A percentile compares a stretch with the other conserved stretches of the same genome.
Evolutionary conservation across 768 basidiomycete species (phyloP).

Genomic region (Pisolithus microcarpus): DNA sequence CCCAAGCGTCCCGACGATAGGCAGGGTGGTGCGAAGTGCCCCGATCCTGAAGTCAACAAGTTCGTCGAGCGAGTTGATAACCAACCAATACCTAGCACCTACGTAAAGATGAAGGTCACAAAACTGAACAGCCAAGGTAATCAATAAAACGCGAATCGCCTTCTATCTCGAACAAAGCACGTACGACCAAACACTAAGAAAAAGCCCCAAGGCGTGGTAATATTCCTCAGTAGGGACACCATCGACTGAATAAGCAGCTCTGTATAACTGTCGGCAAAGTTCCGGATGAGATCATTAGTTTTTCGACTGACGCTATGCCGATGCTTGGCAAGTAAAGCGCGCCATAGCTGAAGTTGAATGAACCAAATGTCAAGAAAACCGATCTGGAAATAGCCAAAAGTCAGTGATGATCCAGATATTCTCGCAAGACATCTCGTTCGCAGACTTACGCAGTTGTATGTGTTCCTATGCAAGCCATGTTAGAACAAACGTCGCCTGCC

Average conservation of each 20-base stretch:
- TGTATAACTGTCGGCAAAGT: slow-evolving; percentile 5
- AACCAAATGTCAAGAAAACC: slow-evolving; percentile 23
- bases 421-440: too few species aligned
- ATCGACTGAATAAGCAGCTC: slow-evolving; percentile 19
- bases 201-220: slow-evolving; percentile 21
- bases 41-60: slow-evolving; percentile 11
- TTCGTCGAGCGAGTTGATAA: too few species aligned
- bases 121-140: background rate
- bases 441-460: slow-evolving; percentile 19
- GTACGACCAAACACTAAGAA: slow-evolving; percentile 21
- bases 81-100: too few species aligned
- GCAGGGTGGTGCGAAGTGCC: slow-evolving; percentile 20
- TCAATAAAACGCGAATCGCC: background rate
- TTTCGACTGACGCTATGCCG: slow-evolving; percentile 17
- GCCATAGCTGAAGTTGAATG: slow-evolving; percentile 19
- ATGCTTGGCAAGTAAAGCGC: slow-evolving; percentile 21
- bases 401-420: too few species aligned
- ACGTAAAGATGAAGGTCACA: too few species aligned
- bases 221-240: slow-evolving; percentile 20
- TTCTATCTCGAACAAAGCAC: slow-evolving; percentile 1
- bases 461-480: slow-evolving; percentile 15
- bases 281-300: too few species aligned
- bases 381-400: slow-evolving; percentile 7
- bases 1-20: slow-evolving; percentile 16
- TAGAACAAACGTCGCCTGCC: background rate